phyloP scores from a whole-genome alignment of 2,329 filamentous ascomycete genomes.

The Trichophyton equinum region DNA sequence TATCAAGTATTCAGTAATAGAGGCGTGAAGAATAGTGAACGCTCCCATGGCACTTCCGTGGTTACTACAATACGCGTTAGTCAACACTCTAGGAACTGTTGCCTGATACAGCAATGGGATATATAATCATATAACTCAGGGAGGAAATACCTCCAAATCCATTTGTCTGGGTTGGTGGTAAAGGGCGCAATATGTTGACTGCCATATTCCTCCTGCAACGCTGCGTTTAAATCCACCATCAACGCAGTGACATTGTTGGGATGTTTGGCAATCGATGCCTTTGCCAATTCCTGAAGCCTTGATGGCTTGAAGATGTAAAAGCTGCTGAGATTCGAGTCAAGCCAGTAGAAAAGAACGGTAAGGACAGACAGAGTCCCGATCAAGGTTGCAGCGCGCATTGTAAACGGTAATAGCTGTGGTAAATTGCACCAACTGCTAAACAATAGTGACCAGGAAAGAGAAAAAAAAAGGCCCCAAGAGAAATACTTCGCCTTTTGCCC shows the following conservation, averaged over 20 bases:
- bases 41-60: slow-evolving; percentile 37
- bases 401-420: background rate
- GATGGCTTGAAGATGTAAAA: slow-evolving; percentile 17
- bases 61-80: slow-evolving; percentile 5
- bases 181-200: slow-evolving; percentile 8
- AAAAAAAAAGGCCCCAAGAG: slow-evolving; percentile 14
- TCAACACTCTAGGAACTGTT: background rate
- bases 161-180: slow-evolving; percentile 48
- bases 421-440: background rate
- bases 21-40: slow-evolving; percentile 75
- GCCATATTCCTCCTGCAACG: slow-evolving; percentile 10
- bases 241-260: slow-evolving; percentile 23
- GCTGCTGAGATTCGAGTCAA: slow-evolving; percentile 7
- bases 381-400: background rate
- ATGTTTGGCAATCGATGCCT: slow-evolving; percentile 20
- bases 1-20: slow-evolving; percentile 79
- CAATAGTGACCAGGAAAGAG: background rate
- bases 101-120: background rate
- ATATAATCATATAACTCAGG: background rate
- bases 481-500: background rate
- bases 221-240: slow-evolving; percentile 9
- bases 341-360: slow-evolving; percentile 2
- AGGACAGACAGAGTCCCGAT: slow-evolving; percentile 5
- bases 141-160: slow-evolving; percentile 52
- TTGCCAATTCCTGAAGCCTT: slow-evolving; percentile 15